These are phyloP conservation scores for Phytophthora kernoviae DNA, from an alignment of 352 stramenopile species.

Conservation along the genomic window DNA sequence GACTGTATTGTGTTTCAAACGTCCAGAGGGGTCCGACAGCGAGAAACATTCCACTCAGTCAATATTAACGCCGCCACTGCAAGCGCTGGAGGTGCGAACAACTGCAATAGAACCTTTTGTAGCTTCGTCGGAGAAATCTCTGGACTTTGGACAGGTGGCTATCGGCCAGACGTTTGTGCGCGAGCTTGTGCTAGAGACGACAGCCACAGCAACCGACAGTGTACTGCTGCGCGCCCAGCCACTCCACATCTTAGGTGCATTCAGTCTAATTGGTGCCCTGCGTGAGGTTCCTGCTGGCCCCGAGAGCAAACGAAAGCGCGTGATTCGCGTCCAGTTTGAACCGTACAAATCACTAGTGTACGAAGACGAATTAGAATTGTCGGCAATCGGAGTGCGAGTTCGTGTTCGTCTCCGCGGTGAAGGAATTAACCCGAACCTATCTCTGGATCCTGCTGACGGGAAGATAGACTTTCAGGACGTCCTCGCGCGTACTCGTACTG, in stretches of 20 bases:
- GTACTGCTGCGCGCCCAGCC: constrained; percentile 53
- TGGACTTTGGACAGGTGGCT: constrained; percentile 89
- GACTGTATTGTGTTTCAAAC: constrained; percentile 76
- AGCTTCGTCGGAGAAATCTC: constrained; percentile 34
- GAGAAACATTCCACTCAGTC: neutral
- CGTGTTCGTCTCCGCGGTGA: constrained; percentile 55
- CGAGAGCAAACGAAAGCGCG: constrained; percentile 24
- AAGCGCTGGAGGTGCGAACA: constrained; percentile 73
- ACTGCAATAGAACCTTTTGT: constrained; percentile 66
- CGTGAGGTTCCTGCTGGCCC: constrained; percentile 33
- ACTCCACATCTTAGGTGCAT: constrained; percentile 84
- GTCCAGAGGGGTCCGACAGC: constrained; percentile 9
- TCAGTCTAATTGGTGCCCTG: constrained; percentile 77
- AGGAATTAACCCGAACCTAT: constrained; percentile 81
- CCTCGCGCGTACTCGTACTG: constrained; percentile 51
- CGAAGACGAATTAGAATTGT: constrained; percentile 75
- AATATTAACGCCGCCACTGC: constrained; percentile 20
- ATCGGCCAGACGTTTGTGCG: constrained; percentile 71
- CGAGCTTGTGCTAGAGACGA: constrained; percentile 65
- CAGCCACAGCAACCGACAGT: constrained; percentile 19
- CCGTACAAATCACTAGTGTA: constrained; percentile 60
- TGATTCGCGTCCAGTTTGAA: constrained; percentile 70
- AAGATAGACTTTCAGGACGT: constrained; percentile 73
- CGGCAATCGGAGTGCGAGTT: constrained; percentile 27
- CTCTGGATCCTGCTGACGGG: constrained; percentile 64